Conservation (phyloP, 768 basidiomycete species). For the Rhizopogon vulgaris region DNA sequence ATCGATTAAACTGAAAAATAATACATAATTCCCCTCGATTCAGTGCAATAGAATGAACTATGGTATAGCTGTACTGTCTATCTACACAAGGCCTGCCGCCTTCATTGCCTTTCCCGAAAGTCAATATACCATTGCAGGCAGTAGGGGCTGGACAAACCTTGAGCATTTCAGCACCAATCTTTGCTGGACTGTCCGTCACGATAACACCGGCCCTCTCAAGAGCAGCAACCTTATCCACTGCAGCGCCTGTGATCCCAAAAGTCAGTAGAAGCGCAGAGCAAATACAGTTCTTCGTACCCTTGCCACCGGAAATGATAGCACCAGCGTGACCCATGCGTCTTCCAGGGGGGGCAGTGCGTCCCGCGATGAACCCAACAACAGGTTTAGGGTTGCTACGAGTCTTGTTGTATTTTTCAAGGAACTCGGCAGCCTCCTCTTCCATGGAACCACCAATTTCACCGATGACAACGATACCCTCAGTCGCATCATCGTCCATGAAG, state of each 20-base stretch:
- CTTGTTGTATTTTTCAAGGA: conserved; percentile 89
- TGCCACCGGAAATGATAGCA: conserved; percentile 96
- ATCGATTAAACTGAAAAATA: too few species aligned
- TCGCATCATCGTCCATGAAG: conserved; percentile 90
- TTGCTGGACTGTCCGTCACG: conserved; percentile 92
- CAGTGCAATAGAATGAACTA: background rate
- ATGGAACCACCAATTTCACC: conserved; percentile 99
- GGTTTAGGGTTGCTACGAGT: conserved; percentile 84
- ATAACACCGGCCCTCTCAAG: conserved; percentile 88
- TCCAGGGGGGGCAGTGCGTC: conserved; percentile 95
- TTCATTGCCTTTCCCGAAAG: conserved; percentile 58
- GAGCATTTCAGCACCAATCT: conserved; percentile 87
- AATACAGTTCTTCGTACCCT: conserved; percentile 47
- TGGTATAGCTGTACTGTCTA: conserved; percentile 14
- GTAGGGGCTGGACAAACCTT: conserved; percentile 47
- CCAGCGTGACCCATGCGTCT: conserved; percentile 98
- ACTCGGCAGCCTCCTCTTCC: conserved; percentile 99
- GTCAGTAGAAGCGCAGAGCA: background rate
- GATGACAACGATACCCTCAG: conserved; percentile 97
- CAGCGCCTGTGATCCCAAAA: conserved; percentile 52
- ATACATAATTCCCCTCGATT: too few species aligned
- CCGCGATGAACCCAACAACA: conserved; percentile 96
- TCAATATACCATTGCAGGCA: conserved; percentile 6
- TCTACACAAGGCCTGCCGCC: conserved; percentile 63
- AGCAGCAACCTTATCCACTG: conserved; percentile 88